Evolutionary conservation across 257 asterid species (phyloP).

Genomic region (Solanum lignicaule): DNA sequence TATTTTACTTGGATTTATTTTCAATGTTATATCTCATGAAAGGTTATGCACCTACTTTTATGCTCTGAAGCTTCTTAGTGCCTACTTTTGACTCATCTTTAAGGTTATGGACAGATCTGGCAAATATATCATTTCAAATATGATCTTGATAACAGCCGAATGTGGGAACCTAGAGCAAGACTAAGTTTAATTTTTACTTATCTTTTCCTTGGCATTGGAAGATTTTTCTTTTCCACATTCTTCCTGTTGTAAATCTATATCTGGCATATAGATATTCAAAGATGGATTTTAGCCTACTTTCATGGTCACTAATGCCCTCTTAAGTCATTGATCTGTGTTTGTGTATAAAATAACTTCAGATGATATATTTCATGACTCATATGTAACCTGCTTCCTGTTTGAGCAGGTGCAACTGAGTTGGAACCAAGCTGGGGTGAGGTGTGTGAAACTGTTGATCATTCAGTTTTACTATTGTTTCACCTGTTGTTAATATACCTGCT

Average conservation of each 20-base stretch:
- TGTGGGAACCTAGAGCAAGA: background rate
- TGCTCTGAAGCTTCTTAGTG: background rate
- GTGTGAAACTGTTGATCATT: background rate
- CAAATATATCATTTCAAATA: background rate
- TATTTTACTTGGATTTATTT: background rate
- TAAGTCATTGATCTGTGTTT: background rate
- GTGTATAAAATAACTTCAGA: background rate
- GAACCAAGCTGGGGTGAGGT: slow-evolving; percentile 94
- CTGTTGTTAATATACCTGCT: background rate
- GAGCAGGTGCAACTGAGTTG: slow-evolving; percentile 77
- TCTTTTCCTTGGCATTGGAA: background rate
- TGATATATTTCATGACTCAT: background rate
- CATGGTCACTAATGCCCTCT: background rate
- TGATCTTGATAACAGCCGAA: background rate
- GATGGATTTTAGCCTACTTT: background rate
- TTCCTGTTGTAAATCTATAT: background rate
- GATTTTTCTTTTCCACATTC: background rate
- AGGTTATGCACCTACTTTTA: background rate
- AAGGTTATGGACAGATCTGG: background rate
- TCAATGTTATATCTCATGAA: background rate
- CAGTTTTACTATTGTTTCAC: background rate
- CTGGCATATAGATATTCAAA: background rate
- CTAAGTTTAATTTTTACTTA: background rate
- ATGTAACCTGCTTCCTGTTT: slow-evolving; percentile 11
- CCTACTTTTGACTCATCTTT: background rate